A percentile compares a stretch with the other conserved stretches of the same genome.
These are phyloP conservation scores for Grigorovia yakushimaensis DNA, from an alignment of 805 yeast genomes.

Conservation along the genomic window DNA sequence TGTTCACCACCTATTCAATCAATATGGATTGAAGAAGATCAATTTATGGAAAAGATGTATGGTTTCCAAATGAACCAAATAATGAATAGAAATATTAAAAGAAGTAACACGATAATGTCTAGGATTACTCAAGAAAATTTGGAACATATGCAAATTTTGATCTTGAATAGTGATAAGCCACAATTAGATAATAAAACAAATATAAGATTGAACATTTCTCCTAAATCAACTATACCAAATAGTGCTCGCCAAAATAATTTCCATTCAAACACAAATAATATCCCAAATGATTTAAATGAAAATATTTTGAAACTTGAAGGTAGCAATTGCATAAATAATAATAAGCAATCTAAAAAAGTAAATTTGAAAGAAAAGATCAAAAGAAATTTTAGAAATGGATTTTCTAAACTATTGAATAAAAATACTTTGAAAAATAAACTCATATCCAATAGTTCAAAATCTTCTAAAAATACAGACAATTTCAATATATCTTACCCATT, in stretches of 20 bases:
- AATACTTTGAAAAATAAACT: constrained; percentile 10
- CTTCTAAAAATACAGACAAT: not conserved
- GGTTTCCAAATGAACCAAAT: constrained; percentile 16
- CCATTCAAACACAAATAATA: too few species aligned
- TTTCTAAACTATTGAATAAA: constrained; percentile 17
- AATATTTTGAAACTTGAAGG: not conserved
- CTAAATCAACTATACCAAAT: not conserved
- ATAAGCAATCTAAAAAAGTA: not conserved
- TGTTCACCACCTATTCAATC: constrained; percentile 30
- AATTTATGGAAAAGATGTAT: constrained; percentile 28
- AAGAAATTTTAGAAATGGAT: constrained; percentile 3
- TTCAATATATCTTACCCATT: constrained; percentile 30
- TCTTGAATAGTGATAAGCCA: constrained; percentile 24
- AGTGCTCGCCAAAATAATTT: too few species aligned
- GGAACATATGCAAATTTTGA: constrained; percentile 5
- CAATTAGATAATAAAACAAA: constrained; percentile 12
- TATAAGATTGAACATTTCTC: not conserved
- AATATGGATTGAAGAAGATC: constrained; percentile 35
- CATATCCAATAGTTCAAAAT: constrained; percentile 1
- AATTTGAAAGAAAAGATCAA: not conserved
- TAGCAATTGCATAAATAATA: not conserved
- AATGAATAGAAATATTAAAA: not conserved
- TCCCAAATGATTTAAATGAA: not conserved
- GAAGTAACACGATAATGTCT: constrained; percentile 2
- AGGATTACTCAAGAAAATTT: not conserved